These are phyloP conservation scores for Nothophytophthora sp. DNA, from an alignment of 352 stramenopile species.

Conservation along the genomic window DNA sequence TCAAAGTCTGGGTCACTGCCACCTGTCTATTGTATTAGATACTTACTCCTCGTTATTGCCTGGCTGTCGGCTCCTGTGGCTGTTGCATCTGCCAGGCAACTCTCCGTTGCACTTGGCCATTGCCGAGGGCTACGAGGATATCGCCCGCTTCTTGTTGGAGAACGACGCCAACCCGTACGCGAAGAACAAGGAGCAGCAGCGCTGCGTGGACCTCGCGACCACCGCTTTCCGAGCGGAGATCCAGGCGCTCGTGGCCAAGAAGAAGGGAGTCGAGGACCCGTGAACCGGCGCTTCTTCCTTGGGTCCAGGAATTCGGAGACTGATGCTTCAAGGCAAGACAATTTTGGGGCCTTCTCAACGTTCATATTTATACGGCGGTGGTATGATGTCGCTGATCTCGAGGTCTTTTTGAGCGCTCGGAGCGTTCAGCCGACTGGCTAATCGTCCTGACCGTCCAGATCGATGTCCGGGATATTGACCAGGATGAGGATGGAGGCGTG, in stretches of 20 bases:
- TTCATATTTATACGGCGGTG: no score
- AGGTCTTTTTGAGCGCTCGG: no score
- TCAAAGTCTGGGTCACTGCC: neutral
- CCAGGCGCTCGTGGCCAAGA: slow-evolving; percentile 24
- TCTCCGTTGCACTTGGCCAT: slow-evolving; percentile 71
- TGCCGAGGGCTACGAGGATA: slow-evolving; percentile 58
- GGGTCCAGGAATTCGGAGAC: no score
- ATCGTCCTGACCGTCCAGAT: slow-evolving; percentile 42
- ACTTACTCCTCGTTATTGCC: no score
- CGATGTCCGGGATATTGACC: slow-evolving; percentile 62
- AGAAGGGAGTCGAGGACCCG: slow-evolving; percentile 5
- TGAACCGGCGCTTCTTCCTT: slow-evolving; percentile 5
- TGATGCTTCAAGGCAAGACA: no score
- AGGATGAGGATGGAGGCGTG: slow-evolving; percentile 63
- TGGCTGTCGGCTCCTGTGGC: neutral
- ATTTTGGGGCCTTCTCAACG: no score
- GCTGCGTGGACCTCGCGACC: slow-evolving; percentile 54
- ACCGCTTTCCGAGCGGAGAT: slow-evolving; percentile 52
- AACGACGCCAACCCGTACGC: slow-evolving; percentile 50
- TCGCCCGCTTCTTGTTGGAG: slow-evolving; percentile 63
- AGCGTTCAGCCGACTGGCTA: slow-evolving; percentile 1
- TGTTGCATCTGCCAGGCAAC: slow-evolving; percentile 43
- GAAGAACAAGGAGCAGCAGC: slow-evolving; percentile 60
- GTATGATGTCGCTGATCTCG: no score
- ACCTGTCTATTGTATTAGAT: no score